Conservation (phyloP, 148 eudicot species). For the Gaultheria prostrata region DNA sequence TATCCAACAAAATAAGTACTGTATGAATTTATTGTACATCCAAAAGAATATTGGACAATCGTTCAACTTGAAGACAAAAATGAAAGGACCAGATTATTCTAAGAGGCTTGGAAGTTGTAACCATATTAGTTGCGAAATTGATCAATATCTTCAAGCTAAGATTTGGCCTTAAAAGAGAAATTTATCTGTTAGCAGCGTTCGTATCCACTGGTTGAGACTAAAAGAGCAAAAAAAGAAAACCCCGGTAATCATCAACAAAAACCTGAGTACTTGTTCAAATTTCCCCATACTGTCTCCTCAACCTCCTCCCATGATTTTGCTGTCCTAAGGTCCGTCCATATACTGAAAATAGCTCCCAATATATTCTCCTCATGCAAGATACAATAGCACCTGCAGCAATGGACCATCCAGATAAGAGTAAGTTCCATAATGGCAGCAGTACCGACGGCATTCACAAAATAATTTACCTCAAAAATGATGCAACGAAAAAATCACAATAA, state of each 20-base stretch:
- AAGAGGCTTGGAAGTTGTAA: background rate
- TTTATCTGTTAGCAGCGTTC: background rate
- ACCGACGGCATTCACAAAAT: background rate
- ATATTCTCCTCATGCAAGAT: constrained; percentile 85
- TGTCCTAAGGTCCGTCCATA: constrained; percentile 60
- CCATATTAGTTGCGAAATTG: background rate
- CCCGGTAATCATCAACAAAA: constrained; percentile 7
- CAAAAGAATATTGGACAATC: background rate
- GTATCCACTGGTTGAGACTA: background rate
- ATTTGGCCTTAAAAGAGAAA: too few species aligned
- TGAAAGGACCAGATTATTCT: background rate
- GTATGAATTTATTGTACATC: background rate
- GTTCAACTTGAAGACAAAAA: background rate
- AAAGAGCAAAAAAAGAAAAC: background rate
- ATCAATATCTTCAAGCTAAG: background rate
- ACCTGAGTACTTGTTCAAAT: constrained; percentile 44
- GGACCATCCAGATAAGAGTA: constrained; percentile 10
- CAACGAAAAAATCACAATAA: background rate
- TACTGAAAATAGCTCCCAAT: constrained; percentile 74
- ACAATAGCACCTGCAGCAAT: constrained; percentile 73
- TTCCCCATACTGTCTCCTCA: constrained; percentile 82
- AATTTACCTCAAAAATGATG: background rate
- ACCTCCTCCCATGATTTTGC: constrained; percentile 90
- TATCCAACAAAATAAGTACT: background rate
- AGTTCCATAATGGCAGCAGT: background rate